A percentile compares a stretch with the other conserved stretches of the same genome.
These are phyloP conservation scores for Talaromyces atroroseus DNA, from an alignment of 2,329 filamentous ascomycete species.

Conservation along the genomic window DNA sequence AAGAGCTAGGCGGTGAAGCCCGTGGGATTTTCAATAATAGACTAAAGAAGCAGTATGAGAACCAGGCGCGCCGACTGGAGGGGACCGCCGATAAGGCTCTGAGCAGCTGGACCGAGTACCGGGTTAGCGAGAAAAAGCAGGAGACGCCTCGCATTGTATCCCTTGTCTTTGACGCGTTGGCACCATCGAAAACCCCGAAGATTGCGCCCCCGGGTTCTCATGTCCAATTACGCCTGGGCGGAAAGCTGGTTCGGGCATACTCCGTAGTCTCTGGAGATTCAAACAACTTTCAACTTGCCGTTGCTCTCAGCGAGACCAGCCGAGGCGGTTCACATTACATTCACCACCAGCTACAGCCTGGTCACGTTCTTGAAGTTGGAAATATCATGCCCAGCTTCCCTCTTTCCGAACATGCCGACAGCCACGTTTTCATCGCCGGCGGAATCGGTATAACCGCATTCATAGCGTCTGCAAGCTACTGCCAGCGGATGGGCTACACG, in stretches of 20 bases:
- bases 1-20: constrained; percentile 46
- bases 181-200: constrained; percentile 26
- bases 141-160: not conserved
- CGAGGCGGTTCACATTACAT: constrained; percentile 59
- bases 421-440: constrained; percentile 59
- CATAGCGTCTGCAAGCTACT: constrained; percentile 43
- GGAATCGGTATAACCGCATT: constrained; percentile 65
- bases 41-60: constrained; percentile 42
- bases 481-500: not conserved
- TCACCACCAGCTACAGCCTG: constrained; percentile 45
- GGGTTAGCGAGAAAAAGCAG: not conserved
- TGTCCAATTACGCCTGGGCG: constrained; percentile 52
- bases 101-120: not conserved
- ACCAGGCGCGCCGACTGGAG: not conserved
- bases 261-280: constrained; percentile 52
- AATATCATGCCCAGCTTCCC: constrained; percentile 42
- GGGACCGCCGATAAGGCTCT: not conserved
- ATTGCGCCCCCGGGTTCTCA: constrained; percentile 36
- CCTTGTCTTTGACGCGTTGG: constrained; percentile 19
- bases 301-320: constrained; percentile 51
- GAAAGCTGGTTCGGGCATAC: constrained; percentile 54
- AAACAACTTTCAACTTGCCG: constrained; percentile 52
- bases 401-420: constrained; percentile 36
- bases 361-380: constrained; percentile 49
- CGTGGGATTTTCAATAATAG: constrained; percentile 49